Evolutionary conservation across 2,329 filamentous ascomycete genomes (phyloP).

Genomic region (Colletotrichum viniferum): DNA sequence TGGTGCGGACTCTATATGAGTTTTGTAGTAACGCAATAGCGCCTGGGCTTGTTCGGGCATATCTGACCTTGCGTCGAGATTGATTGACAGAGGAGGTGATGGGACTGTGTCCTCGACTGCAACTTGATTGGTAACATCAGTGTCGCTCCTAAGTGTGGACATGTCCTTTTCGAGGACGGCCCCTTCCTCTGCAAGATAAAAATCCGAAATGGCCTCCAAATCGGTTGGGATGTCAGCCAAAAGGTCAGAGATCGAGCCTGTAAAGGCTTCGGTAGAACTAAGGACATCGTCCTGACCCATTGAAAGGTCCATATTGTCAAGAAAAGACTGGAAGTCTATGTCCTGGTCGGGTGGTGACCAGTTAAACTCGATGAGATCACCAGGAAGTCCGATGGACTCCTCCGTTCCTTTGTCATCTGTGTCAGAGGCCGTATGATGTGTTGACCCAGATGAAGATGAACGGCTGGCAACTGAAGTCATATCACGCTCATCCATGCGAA

Average conservation of each 20-base stretch:
- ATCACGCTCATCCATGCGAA: neutral
- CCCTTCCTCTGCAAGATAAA: neutral
- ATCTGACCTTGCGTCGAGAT: neutral
- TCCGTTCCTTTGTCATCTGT: neutral
- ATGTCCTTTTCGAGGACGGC: neutral
- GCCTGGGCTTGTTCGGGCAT: slow-evolving; percentile 25
- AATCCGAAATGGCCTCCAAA: neutral
- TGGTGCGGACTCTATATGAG: neutral
- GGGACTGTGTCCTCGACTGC: neutral
- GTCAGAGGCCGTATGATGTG: neutral
- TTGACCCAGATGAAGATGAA: neutral
- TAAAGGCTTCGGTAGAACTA: neutral
- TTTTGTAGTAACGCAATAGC: slow-evolving; percentile 31
- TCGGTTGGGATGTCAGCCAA: neutral
- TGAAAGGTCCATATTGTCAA: neutral
- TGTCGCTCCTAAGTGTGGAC: neutral
- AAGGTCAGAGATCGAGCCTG: neutral
- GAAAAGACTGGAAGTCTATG: neutral
- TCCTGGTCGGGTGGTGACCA: neutral
- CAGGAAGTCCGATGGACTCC: neutral
- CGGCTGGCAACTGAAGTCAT: neutral
- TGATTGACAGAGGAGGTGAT: neutral
- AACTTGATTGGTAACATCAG: neutral
- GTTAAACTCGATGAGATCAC: neutral
- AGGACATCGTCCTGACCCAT: neutral